Base-by-base conservation (phyloP, 768 basidiomycete species). In the Daedaleopsis sinensis region DNA sequence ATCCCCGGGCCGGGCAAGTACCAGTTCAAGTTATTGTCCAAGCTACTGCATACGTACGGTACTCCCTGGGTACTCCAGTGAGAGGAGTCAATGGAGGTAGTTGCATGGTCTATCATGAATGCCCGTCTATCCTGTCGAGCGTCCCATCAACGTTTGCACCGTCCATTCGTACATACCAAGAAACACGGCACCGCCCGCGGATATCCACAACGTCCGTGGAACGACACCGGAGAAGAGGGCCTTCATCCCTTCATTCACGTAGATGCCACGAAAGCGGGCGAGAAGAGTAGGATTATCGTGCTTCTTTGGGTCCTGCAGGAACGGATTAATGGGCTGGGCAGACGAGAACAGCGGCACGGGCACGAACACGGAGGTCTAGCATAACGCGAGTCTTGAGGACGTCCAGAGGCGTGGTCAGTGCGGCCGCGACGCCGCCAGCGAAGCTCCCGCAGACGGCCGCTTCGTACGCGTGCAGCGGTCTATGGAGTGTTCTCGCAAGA, bases 341-440 rank as follows among this genome's bases (percentile, higher is more conserved):
- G 9, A 27, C 12, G 23, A 19, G 18, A 53, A 23, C 52, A 48
- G 51, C 13, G 49, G 44, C 8, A 18, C 24, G 23, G 15, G 15
- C 19, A 73, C 85, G 56, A 66, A 95, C 95, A 70, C 89, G 81
- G 55, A 91, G 80, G 68, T 96, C 95, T 9, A 98, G 82, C 97
- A 99, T 99, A 47, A 97, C 90, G 18, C 97, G 84, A 1, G 97
- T 99, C 73, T 99, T 99, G 37, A 97, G 82, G 2, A 98, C 97
- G 69, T 99, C 97, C 35, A 99, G 79, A 1, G 97, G 97, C 0
- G 97, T 98, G 1, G 97, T 98, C 38, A 90, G 65, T 0, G 89
- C 92, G 0, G 95, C 96, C 6, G 95, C 95, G 27, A 92, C 77
- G 0, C 91, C 96, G 9, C 97, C 97, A 0, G 97, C 91, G 49